A percentile compares a stretch with the other conserved stretches of the same genome.
Conservation (phyloP, 2,329 filamentous ascomycete genomes). For the Diaporthe vexans region DNA sequence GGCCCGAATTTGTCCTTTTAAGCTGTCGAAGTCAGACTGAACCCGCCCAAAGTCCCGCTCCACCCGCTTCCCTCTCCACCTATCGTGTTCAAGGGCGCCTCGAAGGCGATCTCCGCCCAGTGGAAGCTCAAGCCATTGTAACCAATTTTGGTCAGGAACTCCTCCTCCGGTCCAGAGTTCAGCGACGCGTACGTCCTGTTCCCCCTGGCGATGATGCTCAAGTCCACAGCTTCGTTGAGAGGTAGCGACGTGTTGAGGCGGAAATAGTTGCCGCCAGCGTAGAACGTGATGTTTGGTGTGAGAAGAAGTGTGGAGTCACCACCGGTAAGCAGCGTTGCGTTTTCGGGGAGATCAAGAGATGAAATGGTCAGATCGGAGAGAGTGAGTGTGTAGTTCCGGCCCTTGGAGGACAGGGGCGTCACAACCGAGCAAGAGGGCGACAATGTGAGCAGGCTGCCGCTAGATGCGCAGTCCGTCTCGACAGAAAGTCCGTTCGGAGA, state of each 20-base stretch:
- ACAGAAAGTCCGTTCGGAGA: constrained; percentile 59
- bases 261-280: constrained; percentile 54
- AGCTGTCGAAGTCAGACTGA: constrained; percentile 47
- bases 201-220: constrained; percentile 50
- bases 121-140: constrained; percentile 57
- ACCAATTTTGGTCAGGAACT: constrained; percentile 59
- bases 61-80: constrained; percentile 52
- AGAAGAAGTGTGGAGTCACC: constrained; percentile 59
- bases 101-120: constrained; percentile 60
- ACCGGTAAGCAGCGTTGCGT: constrained; percentile 58
- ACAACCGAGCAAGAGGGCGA: constrained; percentile 55
- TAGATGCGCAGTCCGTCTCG: constrained; percentile 52
- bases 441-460: constrained; percentile 50
- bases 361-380: constrained; percentile 54
- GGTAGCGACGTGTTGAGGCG: constrained; percentile 53
- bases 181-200: constrained; percentile 50
- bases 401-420: constrained; percentile 67
- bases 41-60: constrained; percentile 50
- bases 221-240: constrained; percentile 47
- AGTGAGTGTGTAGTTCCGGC: constrained; percentile 68
- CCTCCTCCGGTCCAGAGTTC: constrained; percentile 48
- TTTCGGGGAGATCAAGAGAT: constrained; percentile 49
- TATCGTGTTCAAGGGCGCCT: constrained; percentile 58
- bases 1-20: background rate
- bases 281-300: constrained; percentile 54